These are phyloP conservation scores for Skeletonema marinoi DNA, from an alignment of 108 stramenopile species.

Conservation along the genomic window DNA sequence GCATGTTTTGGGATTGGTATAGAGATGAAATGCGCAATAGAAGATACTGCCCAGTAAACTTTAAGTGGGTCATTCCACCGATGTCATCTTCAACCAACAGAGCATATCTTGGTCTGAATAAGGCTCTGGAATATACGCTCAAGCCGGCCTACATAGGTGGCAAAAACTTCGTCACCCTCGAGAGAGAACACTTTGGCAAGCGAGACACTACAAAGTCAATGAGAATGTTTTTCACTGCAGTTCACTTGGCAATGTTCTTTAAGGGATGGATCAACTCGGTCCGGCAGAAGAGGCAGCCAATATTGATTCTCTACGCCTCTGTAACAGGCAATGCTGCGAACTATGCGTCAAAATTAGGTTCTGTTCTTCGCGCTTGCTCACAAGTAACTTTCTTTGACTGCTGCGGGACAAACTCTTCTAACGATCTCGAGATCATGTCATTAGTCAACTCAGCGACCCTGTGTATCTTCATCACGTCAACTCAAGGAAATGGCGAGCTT, in stretches of 20 bases:
- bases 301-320: slow-evolving; percentile 4
- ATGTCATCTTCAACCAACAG: slow-evolving; percentile 17
- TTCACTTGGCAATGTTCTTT: not conserved
- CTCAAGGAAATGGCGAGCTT: slow-evolving; percentile 18
- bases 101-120: slow-evolving; percentile 23
- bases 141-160: slow-evolving; percentile 25
- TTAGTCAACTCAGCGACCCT: not conserved
- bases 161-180: slow-evolving; percentile 6
- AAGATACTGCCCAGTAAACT: slow-evolving; percentile 25
- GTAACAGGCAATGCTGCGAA: slow-evolving; percentile 11
- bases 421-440: not conserved
- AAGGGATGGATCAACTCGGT: not conserved
- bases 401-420: slow-evolving; percentile 4
- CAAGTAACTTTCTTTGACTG: slow-evolving; percentile 18
- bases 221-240: not conserved
- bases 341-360: slow-evolving; percentile 12
- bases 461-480: slow-evolving; percentile 5
- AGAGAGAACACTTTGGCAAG: slow-evolving; percentile 9
- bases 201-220: not conserved
- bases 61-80: slow-evolving; percentile 27
- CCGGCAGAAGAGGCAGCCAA: not conserved
- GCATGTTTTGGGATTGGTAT: slow-evolving; percentile 38
- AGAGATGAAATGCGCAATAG: slow-evolving; percentile 11
- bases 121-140: slow-evolving; percentile 29
- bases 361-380: not conserved